phyloP scores from a whole-genome alignment of 2,329 filamentous ascomycete genomes.

The Macrophomina pseudophaseolina region DNA sequence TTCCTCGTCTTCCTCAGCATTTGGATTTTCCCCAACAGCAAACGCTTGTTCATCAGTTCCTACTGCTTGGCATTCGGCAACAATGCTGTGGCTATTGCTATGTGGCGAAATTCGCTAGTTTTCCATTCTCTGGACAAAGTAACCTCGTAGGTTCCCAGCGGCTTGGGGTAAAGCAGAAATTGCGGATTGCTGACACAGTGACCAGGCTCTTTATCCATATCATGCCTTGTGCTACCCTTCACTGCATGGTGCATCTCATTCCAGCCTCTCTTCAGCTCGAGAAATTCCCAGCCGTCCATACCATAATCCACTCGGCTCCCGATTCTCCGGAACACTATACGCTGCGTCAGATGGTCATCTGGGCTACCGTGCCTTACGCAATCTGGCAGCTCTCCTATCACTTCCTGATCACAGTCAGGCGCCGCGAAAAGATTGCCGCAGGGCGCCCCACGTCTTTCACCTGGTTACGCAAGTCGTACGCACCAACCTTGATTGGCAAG shows the following conservation, averaged over 20 bases:
- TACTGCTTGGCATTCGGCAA: conserved; percentile 96
- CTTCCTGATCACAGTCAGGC: conserved; percentile 91
- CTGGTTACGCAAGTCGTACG: conserved; percentile 91
- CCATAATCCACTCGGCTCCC: conserved; percentile 71
- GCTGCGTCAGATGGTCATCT: conserved; percentile 83
- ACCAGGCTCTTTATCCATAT: conserved; percentile 94
- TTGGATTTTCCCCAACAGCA: conserved; percentile 89
- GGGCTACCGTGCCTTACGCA: conserved; percentile 91
- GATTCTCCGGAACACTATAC: conserved; percentile 81
- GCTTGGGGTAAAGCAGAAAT: not conserved
- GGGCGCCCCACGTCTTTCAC: conserved; percentile 96
- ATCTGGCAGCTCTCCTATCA: conserved; percentile 94
- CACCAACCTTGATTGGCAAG: conserved; percentile 85
- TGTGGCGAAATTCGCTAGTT: conserved; percentile 98
- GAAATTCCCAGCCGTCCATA: conserved; percentile 84
- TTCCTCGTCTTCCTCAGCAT: conserved; percentile 79
- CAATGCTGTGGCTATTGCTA: conserved; percentile 95
- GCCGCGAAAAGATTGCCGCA: conserved; percentile 94
- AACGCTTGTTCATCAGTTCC: conserved; percentile 86
- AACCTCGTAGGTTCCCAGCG: conserved; percentile 64
- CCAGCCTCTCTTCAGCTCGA: conserved; percentile 66
- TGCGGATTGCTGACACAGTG: not conserved
- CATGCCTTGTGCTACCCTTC: conserved; percentile 93
- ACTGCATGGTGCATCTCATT: conserved; percentile 87
- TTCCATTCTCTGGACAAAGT: conserved; percentile 99